phyloP scores from a whole-genome alignment of 192 early-diverging fungal species.

The Oehlia diaphana region DNA sequence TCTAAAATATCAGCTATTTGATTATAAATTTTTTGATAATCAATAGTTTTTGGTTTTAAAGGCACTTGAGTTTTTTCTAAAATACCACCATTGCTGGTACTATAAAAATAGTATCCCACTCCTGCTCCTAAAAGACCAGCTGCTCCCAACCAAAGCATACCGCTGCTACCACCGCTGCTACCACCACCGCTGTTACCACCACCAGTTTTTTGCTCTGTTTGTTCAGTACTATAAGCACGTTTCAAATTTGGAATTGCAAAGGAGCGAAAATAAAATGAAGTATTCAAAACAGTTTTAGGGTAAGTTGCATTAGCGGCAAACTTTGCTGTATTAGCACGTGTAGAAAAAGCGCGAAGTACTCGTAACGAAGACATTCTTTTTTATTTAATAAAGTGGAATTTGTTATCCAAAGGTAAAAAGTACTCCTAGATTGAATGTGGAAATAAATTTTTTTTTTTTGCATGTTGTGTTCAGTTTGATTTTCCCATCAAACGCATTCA shows the following conservation, averaged over 20 bases:
- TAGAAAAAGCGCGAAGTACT: neutral
- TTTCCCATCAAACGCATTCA: too few species aligned
- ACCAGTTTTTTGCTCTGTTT: slow-evolving; percentile 2
- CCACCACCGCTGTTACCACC: neutral
- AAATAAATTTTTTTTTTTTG: too few species aligned
- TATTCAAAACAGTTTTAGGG: neutral
- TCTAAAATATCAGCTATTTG: slow-evolving; percentile 76
- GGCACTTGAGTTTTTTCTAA: slow-evolving; percentile 26
- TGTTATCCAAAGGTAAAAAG: too few species aligned
- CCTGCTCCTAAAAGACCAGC: slow-evolving; percentile 4
- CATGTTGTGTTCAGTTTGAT: too few species aligned
- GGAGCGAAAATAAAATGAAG: neutral
- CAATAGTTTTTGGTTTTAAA: slow-evolving; percentile 49
- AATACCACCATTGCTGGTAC: neutral
- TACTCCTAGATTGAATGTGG: too few species aligned
- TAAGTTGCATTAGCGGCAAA: neutral
- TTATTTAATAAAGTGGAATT: neutral
- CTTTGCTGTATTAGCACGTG: neutral
- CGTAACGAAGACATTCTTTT: slow-evolving; percentile 9
- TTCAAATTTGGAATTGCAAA: neutral
- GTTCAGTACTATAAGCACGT: neutral
- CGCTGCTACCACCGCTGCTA: neutral
- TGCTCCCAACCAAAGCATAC: neutral
- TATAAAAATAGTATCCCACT: slow-evolving; percentile 4
- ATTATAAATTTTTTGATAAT: slow-evolving; percentile 76